Base-by-base conservation (phyloP, 139 green algal species). In the Tetradesmus obliquus region DNA sequence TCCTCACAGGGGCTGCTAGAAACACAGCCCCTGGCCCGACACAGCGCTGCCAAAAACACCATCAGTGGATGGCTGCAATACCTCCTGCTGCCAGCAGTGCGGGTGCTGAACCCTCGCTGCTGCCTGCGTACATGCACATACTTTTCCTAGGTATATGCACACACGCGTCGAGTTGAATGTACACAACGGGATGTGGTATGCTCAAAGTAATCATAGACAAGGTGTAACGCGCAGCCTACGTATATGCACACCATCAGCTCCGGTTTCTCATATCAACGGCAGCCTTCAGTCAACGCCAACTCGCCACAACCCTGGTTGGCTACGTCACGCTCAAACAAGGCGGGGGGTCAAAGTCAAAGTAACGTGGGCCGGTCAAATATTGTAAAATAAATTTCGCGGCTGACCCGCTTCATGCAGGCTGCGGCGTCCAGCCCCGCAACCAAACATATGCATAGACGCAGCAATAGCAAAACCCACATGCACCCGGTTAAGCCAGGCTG, bases 401-500 rank as follows among this genome's bases (percentile, higher is more conserved):
- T 13, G 19, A 13, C 60, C 60, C 12, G 10, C 8, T 10, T 13
- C 9, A 13, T 13, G 60, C 60, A 71, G 60, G 60, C 60, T 71
- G 10, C 60, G 60, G 10, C 15, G 19, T 4, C 32, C 32, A 45
- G 32, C 32, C 32, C 8, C 60, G 10, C 60, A 71, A 71, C 60
- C 60, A 71, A 81, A 32, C 72, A 81, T 81, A 10, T 55, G 76
- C 76, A 55, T 55, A 45, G 32, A 45, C 32, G 32, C 32, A 45
- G n/a, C 76, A 55, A 53, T 4, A 55, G 24, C 90, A 98, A 96
- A 24, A 92, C 88, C 84, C 95, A 97, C 0, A 22, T 89, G 93
- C 98, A 99, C 0, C 53, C 0, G 95, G 96, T 94, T 98, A 99
- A 8, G 99, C 95, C 92, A 98, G 99, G 60, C 60, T 71, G 60